These are phyloP conservation scores for Malus hybrid DNA, from an alignment of 331 rosid genomes.

Conservation along the genomic window DNA sequence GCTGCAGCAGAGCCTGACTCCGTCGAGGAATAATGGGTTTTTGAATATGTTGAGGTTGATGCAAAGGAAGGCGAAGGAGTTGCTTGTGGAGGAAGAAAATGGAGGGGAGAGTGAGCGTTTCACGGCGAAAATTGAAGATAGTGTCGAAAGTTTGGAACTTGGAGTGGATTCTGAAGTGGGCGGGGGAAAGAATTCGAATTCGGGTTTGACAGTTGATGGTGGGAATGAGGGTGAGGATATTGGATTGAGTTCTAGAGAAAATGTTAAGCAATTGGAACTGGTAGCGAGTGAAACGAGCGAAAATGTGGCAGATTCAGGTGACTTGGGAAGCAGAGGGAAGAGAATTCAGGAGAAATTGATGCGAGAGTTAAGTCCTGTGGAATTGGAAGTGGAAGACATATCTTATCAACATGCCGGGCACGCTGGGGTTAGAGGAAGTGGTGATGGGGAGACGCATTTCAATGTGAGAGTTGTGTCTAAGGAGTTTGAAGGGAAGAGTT, in stretches of 20 bases:
- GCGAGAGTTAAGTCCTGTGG: conserved; percentile 51
- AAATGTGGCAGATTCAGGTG: conserved; percentile 13
- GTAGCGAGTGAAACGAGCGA: neutral
- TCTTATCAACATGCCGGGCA: conserved; percentile 90
- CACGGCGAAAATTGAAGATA: conserved; percentile 1
- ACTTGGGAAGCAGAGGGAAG: conserved; percentile 59
- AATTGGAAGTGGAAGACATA: conserved; percentile 58
- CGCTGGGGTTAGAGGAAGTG: conserved; percentile 59
- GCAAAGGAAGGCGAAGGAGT: conserved; percentile 69
- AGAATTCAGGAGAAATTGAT: conserved; percentile 71
- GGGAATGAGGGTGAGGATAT: neutral
- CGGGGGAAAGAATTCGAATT: neutral
- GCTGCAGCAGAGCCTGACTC: conserved; percentile 82
- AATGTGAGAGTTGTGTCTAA: conserved; percentile 61
- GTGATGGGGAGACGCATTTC: conserved; percentile 82
- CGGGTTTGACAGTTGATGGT: neutral
- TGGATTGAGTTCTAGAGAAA: neutral
- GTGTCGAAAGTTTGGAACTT: conserved; percentile 17
- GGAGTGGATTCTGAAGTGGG: conserved; percentile 15
- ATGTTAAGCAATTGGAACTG: conserved; percentile 3
- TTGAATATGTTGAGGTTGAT: conserved; percentile 87
- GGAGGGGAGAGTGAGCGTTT: conserved; percentile 13
- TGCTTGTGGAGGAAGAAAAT: conserved; percentile 51
- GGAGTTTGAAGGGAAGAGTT: conserved; percentile 80
- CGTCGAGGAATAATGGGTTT: conserved; percentile 91